Evolutionary conservation across 1,284 basidiomycete species (phyloP).

Genomic region (Schizophyllum amplum): DNA sequence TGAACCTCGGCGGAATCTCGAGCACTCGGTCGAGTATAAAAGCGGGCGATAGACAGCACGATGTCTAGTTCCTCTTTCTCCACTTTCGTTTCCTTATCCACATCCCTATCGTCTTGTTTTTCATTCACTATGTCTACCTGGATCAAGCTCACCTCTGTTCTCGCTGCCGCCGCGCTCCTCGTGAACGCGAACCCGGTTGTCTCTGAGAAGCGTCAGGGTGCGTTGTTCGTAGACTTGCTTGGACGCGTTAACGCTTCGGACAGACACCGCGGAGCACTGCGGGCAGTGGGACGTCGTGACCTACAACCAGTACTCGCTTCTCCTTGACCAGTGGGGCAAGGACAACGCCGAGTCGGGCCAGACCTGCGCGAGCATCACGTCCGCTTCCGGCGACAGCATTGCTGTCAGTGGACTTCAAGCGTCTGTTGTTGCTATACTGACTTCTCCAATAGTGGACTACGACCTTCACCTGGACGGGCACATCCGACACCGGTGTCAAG

Average conservation of each 20-base stretch:
- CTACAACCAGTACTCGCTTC: conserved; percentile 38
- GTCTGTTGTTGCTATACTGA: neutral
- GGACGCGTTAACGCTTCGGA: neutral
- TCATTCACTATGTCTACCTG: neutral
- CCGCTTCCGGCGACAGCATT: conserved; percentile 34
- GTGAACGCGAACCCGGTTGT: neutral
- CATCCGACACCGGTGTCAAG: conserved; percentile 37
- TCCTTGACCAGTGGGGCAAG: conserved; percentile 46
- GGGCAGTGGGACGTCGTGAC: conserved; percentile 46
- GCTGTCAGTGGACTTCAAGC: conserved; percentile 9
- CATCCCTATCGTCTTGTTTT: too few species aligned
- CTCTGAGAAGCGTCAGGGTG: neutral
- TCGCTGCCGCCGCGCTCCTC: neutral
- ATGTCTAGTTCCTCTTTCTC: neutral
- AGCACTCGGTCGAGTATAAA: neutral
- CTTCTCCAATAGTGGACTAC: conserved; percentile 6
- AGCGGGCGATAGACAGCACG: neutral
- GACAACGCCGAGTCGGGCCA: conserved; percentile 38
- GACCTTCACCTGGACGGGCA: conserved; percentile 37
- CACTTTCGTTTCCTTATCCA: neutral
- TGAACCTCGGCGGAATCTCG: neutral
- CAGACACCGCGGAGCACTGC: neutral
- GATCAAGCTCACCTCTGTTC: neutral
- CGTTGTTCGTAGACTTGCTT: neutral
- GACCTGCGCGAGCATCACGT: conserved; percentile 46